phyloP scores from a whole-genome alignment of 2,329 filamentous ascomycete species.

The Tolypocladium sp. region DNA sequence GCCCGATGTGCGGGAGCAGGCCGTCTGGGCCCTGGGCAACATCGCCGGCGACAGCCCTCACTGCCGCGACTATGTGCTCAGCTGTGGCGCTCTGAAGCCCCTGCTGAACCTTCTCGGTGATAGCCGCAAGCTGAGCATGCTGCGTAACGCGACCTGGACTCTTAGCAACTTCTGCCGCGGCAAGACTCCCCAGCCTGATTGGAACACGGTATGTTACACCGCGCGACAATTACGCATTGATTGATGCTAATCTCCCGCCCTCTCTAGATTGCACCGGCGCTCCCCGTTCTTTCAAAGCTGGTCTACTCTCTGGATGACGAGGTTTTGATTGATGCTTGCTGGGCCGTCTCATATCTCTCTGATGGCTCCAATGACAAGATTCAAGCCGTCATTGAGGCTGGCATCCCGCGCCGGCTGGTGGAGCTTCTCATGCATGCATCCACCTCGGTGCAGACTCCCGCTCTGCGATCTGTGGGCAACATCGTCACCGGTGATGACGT shows the following conservation, averaged over 20 bases:
- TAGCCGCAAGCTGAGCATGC: conserved; percentile 98
- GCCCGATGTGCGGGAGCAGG: conserved; percentile 95
- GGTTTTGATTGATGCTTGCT: conserved; percentile 97
- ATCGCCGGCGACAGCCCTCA: conserved; percentile 97
- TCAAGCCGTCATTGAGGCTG: conserved; percentile 95
- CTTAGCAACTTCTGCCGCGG: conserved; percentile 99
- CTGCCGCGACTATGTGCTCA: conserved; percentile 93
- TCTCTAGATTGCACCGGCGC: conserved; percentile 77
- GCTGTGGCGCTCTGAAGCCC: conserved; percentile 83
- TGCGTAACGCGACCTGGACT: conserved; percentile 97
- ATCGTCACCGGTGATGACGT: conserved; percentile 98
- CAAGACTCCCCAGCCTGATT: conserved; percentile 98
- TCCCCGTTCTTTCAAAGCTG: conserved; percentile 91
- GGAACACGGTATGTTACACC: conserved; percentile 66
- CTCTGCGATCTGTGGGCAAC: conserved; percentile 93
- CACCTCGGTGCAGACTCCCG: conserved; percentile 95
- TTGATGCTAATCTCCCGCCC: conserved; percentile 4
- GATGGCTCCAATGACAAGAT: conserved; percentile 99
- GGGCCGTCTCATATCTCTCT: conserved; percentile 97
- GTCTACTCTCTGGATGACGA: conserved; percentile 98
- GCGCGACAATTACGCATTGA: not conserved
- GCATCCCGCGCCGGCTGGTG: conserved; percentile 90
- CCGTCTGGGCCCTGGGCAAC: conserved; percentile 96
- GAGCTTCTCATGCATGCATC: conserved; percentile 97
- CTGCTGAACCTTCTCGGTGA: conserved; percentile 85